A percentile compares a stretch with the other conserved stretches of the same genome.
phyloP scores from a whole-genome alignment of 2,329 filamentous ascomycete genomes.

The Rugonectria rugulosa region DNA sequence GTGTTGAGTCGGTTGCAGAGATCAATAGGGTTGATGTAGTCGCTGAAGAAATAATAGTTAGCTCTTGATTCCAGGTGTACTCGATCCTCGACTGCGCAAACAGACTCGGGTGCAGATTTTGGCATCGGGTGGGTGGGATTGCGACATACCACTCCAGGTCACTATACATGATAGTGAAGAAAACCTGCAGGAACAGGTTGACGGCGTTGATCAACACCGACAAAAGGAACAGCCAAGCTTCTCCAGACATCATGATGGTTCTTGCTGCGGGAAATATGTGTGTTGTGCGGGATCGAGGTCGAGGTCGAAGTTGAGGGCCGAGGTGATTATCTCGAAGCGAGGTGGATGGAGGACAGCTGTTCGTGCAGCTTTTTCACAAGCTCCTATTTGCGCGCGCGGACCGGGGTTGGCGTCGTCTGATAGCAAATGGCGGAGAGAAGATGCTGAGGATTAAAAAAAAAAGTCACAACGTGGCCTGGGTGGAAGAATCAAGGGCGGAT shows the following conservation, averaged over 20 bases:
- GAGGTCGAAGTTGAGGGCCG: constrained; percentile 10
- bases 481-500: constrained; percentile 7
- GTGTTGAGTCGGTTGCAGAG: constrained; percentile 99
- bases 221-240: constrained; percentile 98
- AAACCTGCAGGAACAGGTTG: constrained; percentile 99
- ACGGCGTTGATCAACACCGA: constrained; percentile 99
- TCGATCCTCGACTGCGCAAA: constrained; percentile 25
- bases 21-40: constrained; percentile 99
- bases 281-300: constrained; percentile 13
- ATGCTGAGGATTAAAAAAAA: constrained; percentile 9
- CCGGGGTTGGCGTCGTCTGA: constrained; percentile 24
- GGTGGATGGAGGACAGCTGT: constrained; percentile 28
- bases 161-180: constrained; percentile 99
- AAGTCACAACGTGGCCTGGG: constrained; percentile 24
- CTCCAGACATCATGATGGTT: constrained; percentile 79
- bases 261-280: constrained; percentile 24
- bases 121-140: constrained; percentile 17
- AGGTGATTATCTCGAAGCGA: constrained; percentile 13
- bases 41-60: constrained; percentile 61
- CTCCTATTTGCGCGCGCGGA: constrained; percentile 27
- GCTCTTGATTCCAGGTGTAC: constrained; percentile 15
- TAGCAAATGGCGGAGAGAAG: constrained; percentile 11
- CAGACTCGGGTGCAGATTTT: constrained; percentile 23
- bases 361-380: constrained; percentile 40
- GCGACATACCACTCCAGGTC: constrained; percentile 93